A percentile compares a stretch with the other conserved stretches of the same genome.
Conservation (phyloP, 306 rosid species). For the Lathyrus tuberosus region DNA sequence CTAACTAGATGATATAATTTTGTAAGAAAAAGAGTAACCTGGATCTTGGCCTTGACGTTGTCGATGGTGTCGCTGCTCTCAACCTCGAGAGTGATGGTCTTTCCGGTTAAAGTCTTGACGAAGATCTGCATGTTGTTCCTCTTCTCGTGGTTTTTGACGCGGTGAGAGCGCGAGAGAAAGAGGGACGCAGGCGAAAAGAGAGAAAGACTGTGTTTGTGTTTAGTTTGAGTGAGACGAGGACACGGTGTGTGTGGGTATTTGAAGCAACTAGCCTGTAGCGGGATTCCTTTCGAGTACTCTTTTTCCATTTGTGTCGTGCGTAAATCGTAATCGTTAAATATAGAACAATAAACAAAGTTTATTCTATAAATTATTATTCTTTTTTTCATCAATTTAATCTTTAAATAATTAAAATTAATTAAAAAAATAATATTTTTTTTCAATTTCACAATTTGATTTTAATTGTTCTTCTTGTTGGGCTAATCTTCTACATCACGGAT, state of each 20-base stretch:
- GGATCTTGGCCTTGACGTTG: conserved; percentile 62
- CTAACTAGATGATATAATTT: background rate
- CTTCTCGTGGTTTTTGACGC: background rate
- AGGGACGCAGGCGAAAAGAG: background rate
- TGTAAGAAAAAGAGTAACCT: conserved; percentile 14
- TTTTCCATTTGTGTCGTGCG: too few relatives aligned
- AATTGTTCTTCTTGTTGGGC: too few relatives aligned
- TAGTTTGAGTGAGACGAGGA: background rate
- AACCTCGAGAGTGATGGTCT: conserved; percentile 60
- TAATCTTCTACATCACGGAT: too few relatives aligned
- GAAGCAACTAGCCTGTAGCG: background rate
- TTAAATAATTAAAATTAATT: too few relatives aligned
- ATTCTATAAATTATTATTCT: too few relatives aligned
- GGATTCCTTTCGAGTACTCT: background rate
- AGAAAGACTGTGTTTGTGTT: background rate
- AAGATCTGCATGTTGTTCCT: conserved; percentile 56
- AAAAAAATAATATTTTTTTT: too few relatives aligned
- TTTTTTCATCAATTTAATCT: too few relatives aligned
- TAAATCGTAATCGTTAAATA: too few relatives aligned
- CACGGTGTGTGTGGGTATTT: background rate
- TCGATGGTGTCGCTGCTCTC: conserved; percentile 62
- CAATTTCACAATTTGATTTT: too few relatives aligned
- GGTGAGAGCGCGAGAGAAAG: background rate
- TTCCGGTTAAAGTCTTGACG: conserved; percentile 58
- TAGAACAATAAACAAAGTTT: too few relatives aligned